Evolutionary conservation across 2,329 filamentous ascomycete species (phyloP).

Genomic region (Massarina eburnea): DNA sequence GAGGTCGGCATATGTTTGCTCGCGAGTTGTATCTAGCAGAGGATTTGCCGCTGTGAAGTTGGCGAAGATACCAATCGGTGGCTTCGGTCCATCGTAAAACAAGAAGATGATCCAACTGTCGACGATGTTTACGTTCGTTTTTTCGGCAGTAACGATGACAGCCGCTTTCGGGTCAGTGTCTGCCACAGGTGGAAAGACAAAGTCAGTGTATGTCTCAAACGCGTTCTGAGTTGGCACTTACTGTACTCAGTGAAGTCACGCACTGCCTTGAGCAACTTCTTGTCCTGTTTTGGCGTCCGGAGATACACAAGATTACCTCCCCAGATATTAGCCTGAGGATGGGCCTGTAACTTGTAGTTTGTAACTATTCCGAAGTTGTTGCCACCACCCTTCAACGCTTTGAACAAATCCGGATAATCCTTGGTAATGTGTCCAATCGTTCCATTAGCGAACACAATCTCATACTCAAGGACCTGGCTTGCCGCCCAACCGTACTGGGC

Average conservation of each 20-base stretch:
- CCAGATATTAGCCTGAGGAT: constrained; percentile 43
- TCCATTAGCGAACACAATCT: constrained; percentile 52
- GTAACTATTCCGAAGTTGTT: constrained; percentile 47
- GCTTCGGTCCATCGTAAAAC: constrained; percentile 40
- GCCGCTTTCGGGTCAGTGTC: constrained; percentile 49
- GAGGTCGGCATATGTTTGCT: constrained; percentile 52
- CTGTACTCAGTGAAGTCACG: constrained; percentile 58
- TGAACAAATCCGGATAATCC: constrained; percentile 38
- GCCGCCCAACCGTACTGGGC: constrained; percentile 52
- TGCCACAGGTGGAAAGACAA: no score
- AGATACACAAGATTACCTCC: constrained; percentile 51
- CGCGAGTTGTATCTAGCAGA: constrained; percentile 49
- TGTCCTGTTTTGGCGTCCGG: constrained; percentile 38
- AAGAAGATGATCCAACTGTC: constrained; percentile 38
- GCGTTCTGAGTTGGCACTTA: no score
- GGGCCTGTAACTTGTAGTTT: constrained; percentile 27
- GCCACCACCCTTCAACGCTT: constrained; percentile 40
- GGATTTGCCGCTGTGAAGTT: constrained; percentile 56
- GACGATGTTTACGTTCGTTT: constrained; percentile 27
- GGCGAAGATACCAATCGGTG: constrained; percentile 56
- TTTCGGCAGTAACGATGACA: constrained; percentile 34
- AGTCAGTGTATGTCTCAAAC: no score
- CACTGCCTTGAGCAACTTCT: constrained; percentile 50
- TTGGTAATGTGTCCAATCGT: constrained; percentile 32
- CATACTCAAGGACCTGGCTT: constrained; percentile 45